Evolutionary conservation across 2,329 filamentous ascomycete genomes (phyloP).

Genomic region (Chaetomium sp.): DNA sequence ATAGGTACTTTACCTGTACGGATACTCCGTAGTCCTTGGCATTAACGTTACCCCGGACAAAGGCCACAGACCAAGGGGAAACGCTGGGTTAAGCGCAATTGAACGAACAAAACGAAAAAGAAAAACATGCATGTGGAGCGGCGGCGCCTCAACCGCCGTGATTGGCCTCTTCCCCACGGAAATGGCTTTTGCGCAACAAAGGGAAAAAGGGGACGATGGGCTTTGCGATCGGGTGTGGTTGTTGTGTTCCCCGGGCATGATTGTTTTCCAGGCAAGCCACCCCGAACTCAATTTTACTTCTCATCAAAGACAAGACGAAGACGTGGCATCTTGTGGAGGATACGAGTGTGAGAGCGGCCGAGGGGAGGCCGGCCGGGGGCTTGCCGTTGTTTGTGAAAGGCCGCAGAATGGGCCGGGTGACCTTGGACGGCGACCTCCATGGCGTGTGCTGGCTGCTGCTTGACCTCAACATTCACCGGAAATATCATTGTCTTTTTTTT

Average conservation of each 20-base stretch:
- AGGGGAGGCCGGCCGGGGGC: not conserved
- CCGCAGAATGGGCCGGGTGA: slow-evolving; percentile 12
- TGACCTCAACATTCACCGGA: too few relatives aligned
- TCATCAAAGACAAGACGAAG: not conserved
- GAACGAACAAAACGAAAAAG: not conserved
- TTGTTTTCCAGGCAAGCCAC: too few relatives aligned
- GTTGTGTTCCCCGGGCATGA: too few relatives aligned
- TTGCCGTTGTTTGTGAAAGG: slow-evolving; percentile 1
- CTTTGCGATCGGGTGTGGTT: too few relatives aligned
- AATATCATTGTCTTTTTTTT: not conserved
- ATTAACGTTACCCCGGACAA: slow-evolving; percentile 5
- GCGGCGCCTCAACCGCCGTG: slow-evolving; percentile 5
- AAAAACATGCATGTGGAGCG: slow-evolving; percentile 2
- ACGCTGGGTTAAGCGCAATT: too few relatives aligned
- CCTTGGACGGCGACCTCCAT: not conserved
- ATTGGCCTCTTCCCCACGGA: slow-evolving; percentile 7
- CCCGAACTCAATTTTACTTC: too few relatives aligned
- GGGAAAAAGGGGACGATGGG: slow-evolving; percentile 1
- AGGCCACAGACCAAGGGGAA: not conserved
- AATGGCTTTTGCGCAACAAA: not conserved
- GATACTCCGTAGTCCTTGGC: not conserved
- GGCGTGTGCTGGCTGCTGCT: too few relatives aligned
- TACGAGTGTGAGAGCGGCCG: not conserved
- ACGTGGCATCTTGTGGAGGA: slow-evolving; percentile 5
- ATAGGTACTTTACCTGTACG: too few relatives aligned